phyloP scores from a whole-genome alignment of 768 basidiomycete species.

The Collybia sp. region DNA sequence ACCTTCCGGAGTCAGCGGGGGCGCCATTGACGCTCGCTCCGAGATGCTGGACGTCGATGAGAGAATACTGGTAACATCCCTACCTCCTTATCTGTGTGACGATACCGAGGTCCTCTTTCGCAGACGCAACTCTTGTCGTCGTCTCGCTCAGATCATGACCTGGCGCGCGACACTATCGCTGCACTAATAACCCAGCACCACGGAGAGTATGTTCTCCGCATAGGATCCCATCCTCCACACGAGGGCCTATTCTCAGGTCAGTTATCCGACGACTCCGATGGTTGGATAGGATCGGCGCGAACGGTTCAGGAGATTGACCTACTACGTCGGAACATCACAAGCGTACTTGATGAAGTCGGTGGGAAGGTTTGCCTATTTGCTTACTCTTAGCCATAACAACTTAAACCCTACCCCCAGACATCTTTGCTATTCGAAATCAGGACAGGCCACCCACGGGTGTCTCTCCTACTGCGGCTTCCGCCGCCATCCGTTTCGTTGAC shows the following conservation, averaged over 20 bases:
- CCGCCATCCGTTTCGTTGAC: conserved; percentile 70
- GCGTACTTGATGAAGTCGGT: conserved; percentile 69
- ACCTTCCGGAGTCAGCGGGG: conserved; percentile 1
- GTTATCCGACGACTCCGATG: conserved; percentile 37
- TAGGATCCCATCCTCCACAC: conserved; percentile 65
- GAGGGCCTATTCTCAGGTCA: conserved; percentile 52
- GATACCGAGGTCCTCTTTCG: conserved; percentile 4
- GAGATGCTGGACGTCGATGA: conserved; percentile 46
- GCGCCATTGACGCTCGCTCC: conserved; percentile 11
- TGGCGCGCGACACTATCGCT: conserved; percentile 62
- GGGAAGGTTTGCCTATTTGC: conserved; percentile 51
- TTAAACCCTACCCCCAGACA: conserved; percentile 21
- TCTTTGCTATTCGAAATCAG: conserved; percentile 49
- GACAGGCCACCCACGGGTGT: conserved; percentile 46
- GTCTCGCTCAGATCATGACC: conserved; percentile 36
- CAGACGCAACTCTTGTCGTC: conserved; percentile 44
- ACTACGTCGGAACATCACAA: conserved; percentile 38
- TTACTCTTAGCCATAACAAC: neutral
- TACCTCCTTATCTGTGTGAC: neutral
- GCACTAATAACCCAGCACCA: conserved; percentile 59
- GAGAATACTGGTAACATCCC: conserved; percentile 41
- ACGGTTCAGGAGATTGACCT: conserved; percentile 48
- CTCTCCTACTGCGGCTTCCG: conserved; percentile 68
- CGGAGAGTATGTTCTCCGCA: conserved; percentile 73
- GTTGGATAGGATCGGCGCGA: conserved; percentile 50